Base-by-base conservation (phyloP, 148 eudicot species). In the Rhododendron molle region DNA sequence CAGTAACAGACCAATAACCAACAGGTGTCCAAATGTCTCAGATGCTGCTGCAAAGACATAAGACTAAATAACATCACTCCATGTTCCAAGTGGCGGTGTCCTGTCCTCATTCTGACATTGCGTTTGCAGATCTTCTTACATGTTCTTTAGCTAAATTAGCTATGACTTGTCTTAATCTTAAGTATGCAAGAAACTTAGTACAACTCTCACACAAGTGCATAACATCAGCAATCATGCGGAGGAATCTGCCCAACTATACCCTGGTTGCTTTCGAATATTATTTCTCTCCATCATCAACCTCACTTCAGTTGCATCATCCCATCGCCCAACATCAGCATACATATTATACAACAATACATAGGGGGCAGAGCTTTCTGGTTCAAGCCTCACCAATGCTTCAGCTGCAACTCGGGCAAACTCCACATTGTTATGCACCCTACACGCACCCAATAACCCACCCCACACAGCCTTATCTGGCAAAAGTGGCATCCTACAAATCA, bases 341-440 rank as follows among this genome's bases (percentile, higher is more conserved):
- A 80, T 80, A 54, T 52, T 80, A 32, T 80, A 80, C 36, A 80
- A 36, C 44, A 80, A 80, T 13, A 80, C 67, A 20, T 80, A 80
- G 16, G 83, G 83, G 30, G 83, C 83, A 32, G 83, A 80, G 83
- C 83, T 80, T 80, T 80, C 83, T 52, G 83, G 83, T 52, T 80
- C 83, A 32, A 80, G 67, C 43, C 26, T 80, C 44, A 28, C 10
- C 43, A 80, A 32, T 15, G 83, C 83, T 52, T 80, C 83, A 80
- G 83, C 83, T 32, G 83, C 83, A 32, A 52, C 83, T 50, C 67
- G 65, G 43, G 83, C 83, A 30, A 80, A 32, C 44, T 80, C 83
- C 67, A 52, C 83, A 32, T 80, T 80, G 67, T 80, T 80, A 32
- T 80, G 83, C 83, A 80, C 67, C 83, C 65, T 80, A 80, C 83